A percentile compares a stretch with the other conserved stretches of the same genome.
phyloP scores from a whole-genome alignment of 768 basidiomycete species.

The Pholiota conissans region DNA sequence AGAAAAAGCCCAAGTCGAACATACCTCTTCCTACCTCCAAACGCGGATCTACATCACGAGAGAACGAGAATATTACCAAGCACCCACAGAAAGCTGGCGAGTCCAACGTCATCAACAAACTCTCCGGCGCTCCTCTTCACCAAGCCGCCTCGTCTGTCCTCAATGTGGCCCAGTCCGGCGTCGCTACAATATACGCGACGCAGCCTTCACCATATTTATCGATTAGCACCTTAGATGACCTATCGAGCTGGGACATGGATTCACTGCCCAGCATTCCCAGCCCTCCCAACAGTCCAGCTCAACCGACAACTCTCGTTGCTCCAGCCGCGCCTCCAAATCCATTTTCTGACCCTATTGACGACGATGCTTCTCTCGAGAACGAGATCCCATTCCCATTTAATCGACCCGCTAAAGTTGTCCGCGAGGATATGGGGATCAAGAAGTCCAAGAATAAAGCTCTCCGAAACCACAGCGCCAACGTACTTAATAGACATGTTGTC shows the following conservation, averaged over 20 bases:
- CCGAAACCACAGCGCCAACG: constrained; percentile 7
- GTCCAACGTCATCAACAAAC: neutral
- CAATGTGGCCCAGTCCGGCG: constrained; percentile 22
- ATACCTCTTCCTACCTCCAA: constrained; percentile 4
- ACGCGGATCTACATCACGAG: neutral
- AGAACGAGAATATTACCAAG: neutral
- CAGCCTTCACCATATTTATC: constrained; percentile 17
- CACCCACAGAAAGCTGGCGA: neutral
- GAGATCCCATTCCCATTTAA: constrained; percentile 22
- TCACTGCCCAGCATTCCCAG: constrained; percentile 12
- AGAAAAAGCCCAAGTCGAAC: constrained; percentile 6
- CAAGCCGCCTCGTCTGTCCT: constrained; percentile 10
- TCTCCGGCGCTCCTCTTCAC: constrained; percentile 1
- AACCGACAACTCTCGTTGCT: neutral
- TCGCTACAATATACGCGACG: constrained; percentile 17
- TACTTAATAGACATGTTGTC: constrained; percentile 5
- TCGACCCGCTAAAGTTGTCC: constrained; percentile 17
- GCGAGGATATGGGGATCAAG: constrained; percentile 24
- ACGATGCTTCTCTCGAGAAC: constrained; percentile 19
- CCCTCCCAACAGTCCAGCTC: constrained; percentile 9
- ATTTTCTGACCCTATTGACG: constrained; percentile 22
- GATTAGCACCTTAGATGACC: constrained; percentile 24
- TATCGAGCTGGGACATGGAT: constrained; percentile 25
- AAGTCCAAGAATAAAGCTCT: constrained; percentile 20
- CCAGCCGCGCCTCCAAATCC: neutral